Percentiles rank a stretch among this genome's conserved stretches.
Evolutionary conservation across 306 rosid species (phyloP).

Genomic region (Inga laurina): DNA sequence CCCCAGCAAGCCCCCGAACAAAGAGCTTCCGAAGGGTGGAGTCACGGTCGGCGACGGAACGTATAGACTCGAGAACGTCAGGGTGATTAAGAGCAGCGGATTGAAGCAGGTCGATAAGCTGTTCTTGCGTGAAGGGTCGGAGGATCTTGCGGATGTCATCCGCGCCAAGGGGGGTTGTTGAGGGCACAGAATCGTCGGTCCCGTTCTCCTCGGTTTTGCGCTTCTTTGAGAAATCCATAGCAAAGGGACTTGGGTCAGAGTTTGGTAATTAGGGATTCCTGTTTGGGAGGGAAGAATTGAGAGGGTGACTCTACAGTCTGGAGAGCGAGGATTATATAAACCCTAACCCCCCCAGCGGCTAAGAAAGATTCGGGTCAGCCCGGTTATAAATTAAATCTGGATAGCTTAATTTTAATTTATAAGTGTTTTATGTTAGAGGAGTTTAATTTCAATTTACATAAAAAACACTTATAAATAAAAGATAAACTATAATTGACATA

Average conservation of each 20-base stretch:
- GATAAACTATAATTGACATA: no score
- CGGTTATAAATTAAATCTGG: no score
- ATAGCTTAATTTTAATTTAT: no score
- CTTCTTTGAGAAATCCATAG: conserved; percentile 62
- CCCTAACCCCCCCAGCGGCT: background rate
- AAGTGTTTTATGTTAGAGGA: no score
- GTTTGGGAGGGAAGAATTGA: background rate
- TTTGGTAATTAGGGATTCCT: background rate
- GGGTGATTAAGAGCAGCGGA: conserved; percentile 53
- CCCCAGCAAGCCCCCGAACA: conserved; percentile 72
- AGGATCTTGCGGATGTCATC: conserved; percentile 62
- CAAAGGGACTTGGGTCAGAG: background rate
- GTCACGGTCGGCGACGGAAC: conserved; percentile 59
- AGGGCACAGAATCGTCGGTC: background rate
- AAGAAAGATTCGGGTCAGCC: background rate
- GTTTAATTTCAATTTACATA: no score
- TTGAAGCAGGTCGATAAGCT: conserved; percentile 54
- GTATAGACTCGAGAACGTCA: conserved; percentile 58
- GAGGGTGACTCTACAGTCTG: background rate
- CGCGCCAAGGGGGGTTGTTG: conserved; percentile 31
- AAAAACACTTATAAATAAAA: no score
- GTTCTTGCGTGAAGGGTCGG: conserved; percentile 54
- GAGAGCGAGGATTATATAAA: background rate
- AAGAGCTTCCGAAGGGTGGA: conserved; percentile 67
- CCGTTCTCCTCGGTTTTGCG: conserved; percentile 68